These are phyloP conservation scores for Stenogyne calaminthoides DNA, from an alignment of 305 asterid species.

Conservation along the genomic window DNA sequence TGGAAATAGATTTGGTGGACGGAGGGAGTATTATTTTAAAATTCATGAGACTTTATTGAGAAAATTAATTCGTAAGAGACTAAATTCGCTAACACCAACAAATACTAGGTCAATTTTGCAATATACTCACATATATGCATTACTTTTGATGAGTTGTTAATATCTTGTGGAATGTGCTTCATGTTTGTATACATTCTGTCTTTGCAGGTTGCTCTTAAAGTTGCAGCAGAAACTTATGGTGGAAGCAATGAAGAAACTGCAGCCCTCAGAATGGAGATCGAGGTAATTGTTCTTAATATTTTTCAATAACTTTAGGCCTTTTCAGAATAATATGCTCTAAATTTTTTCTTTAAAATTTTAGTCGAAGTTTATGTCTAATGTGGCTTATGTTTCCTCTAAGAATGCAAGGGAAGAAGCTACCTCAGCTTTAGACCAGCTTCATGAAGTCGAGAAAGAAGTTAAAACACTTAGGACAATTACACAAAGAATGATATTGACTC, in stretches of 20 bases:
- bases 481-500: constrained; percentile 71
- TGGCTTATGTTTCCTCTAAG: constrained; percentile 39
- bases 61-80: too few species aligned
- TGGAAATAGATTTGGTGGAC: too few species aligned
- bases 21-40: too few species aligned
- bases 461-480: constrained; percentile 60
- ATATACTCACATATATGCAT: background rate
- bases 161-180: constrained; percentile 2
- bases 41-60: too few species aligned
- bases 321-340: background rate
- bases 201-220: constrained; percentile 81
- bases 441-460: constrained; percentile 48
- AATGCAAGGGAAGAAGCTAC: constrained; percentile 76
- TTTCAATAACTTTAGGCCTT: background rate
- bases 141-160: background rate
- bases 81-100: too few species aligned
- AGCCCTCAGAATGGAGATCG: constrained; percentile 74
- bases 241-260: constrained; percentile 69
- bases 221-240: constrained; percentile 72
- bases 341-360: background rate
- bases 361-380: background rate
- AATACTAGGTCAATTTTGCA: too few species aligned
- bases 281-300: constrained; percentile 45
- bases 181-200: constrained; percentile 16
- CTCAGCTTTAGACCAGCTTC: constrained; percentile 62